Base-by-base conservation (phyloP, 1,139 yeast species). In the Pichia sp. region DNA sequence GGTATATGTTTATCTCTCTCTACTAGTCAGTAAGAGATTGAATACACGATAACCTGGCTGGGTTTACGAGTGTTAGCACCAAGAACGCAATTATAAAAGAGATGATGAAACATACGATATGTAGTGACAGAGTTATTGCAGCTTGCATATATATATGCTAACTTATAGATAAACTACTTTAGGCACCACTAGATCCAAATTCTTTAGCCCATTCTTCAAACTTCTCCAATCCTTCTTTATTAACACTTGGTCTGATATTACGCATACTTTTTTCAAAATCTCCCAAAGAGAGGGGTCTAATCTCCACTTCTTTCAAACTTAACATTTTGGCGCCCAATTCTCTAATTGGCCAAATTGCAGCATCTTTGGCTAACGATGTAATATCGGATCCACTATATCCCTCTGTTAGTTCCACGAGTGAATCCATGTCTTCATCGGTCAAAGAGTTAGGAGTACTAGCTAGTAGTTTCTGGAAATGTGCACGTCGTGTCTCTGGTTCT, bases 311-410 rank as follows among this genome's bases (percentile, higher is more conserved):
- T 6, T 91, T 84, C 0, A 96, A 88, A 47, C 77, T 73, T 43
- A 93, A 65, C 42, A 93, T 67, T 38, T 84, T 78, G 45, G 91
- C 97, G 3, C 98, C 98, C 23, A 91, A 66, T 22, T 88, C 80
- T 47, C 98, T 67, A 38, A 93, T 63, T 1, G 98, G 98, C 0
- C 97, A 96, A 96, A 91, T 88, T 2, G 98, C 98, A 3, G 96
- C 94, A 59, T 91, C 98, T 58, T 91, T 91, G 2, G 97, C 96
- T 47, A 91, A 64, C 0, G 97, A 95, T 1, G 97, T 91, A 38
- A 91, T 74, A 59, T 91, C 98, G 48, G 94, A 80, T 3, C 98
- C 98, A 33, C 95, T 34, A 77, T 81, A 2, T 87, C 87, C 50
- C 74, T 61, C 58, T 0, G 59, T 54, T 29, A 57, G 23, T 12